Evolutionary conservation across 2,329 filamentous ascomycete species (phyloP), one percentile per base, ranked within the genome.

Genomic region (Fusarium sp.): DNA sequence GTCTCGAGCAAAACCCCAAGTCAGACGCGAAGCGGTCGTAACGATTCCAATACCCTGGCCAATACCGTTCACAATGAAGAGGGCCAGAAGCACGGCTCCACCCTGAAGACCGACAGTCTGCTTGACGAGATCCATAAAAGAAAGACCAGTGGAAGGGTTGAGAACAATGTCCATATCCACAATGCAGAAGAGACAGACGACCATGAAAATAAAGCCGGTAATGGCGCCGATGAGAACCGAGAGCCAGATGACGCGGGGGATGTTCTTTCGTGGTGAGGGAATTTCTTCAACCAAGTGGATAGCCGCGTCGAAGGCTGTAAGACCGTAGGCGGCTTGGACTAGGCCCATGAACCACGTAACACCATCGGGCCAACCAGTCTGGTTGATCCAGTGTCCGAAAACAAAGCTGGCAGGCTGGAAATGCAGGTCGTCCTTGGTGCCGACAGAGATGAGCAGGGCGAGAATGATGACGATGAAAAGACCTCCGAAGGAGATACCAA

Each of bases 241-340:
- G 18, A 87, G 78, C 77, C 81, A 86, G 63, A 87, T 86, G 5
- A 84, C 80, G 17, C 77, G 78, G 0, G 85, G 85, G 0, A 81
- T 82, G 55, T 85, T 86, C 35, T 76, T 81, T 29, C 84, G 76
- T 2, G 85, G 85, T 6, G 79, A 75, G 2, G 85, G 85, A 3
- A 87, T 84, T 68, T 87, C 85, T 65, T 88, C 85, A 4, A 85
- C 82, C 78, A 88, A 82, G 71, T 88, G 86, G 36, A 87, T 86
- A 33, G 86, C 85, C 0, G 85, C 83, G 68, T 88, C 86, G 63
- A 88, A 87, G 3, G 85, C 85, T 2, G 72, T 72, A 4, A 75
- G 61, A 58, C 84, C 85, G 54, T 87, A 88, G 0, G 85, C 85
- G 3, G 84, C 82, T 66, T 88, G 85, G 0, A 88, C 79, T 3